Base-by-base conservation (phyloP, 805 yeast species). In the Yarrowia sp. region DNA sequence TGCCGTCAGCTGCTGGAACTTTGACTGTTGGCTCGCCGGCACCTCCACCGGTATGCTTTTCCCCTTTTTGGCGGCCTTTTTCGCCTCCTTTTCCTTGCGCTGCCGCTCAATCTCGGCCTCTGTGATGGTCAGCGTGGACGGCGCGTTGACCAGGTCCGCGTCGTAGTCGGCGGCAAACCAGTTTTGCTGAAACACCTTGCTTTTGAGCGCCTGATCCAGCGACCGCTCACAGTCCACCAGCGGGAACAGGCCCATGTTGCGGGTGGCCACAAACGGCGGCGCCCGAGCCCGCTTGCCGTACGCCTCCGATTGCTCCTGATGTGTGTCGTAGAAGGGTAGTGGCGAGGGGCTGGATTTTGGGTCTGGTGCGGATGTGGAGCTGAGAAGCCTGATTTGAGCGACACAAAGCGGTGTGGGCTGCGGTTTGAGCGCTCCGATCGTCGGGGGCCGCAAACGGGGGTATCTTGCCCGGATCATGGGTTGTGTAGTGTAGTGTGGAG, bases 141-240 rank as follows among this genome's bases (percentile, higher is more conserved):
- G 64, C 5, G 64, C 64, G 5, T 58, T 58, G 9, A 58, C 43
- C 28, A 58, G 64, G 8, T 58, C 64, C 11, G 41, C 41, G 18
- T 58, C 64, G 32, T 58, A 58, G 11, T 58, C 64, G 6, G 51
- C 39, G 1, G 64, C 51, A n/a, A 58, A 44, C 64, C 64, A 58
- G 35, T 58, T 58, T 43, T 58, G 64, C 42, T 58, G 64, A n/a
- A 58, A 58, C 43, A 58, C 51, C 35, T 58, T 58, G 64, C 51
- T 43, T 22, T 58, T 58, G 53, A 58, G 64, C 22, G 64, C 64
- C 51, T 58, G 64, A 33, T 58, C 64, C 64, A 58, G 35, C 11
- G 51, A 35, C 15, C 64, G 13, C 15, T 58, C 64, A 3, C 64
- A 58, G 51, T 58, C 64, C 33, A 58, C 64, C 35, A 58, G 15